Evolutionary conservation across 176 grass and related monocot genomes (phyloP).

Genomic region (Elymus sibiricus): DNA sequence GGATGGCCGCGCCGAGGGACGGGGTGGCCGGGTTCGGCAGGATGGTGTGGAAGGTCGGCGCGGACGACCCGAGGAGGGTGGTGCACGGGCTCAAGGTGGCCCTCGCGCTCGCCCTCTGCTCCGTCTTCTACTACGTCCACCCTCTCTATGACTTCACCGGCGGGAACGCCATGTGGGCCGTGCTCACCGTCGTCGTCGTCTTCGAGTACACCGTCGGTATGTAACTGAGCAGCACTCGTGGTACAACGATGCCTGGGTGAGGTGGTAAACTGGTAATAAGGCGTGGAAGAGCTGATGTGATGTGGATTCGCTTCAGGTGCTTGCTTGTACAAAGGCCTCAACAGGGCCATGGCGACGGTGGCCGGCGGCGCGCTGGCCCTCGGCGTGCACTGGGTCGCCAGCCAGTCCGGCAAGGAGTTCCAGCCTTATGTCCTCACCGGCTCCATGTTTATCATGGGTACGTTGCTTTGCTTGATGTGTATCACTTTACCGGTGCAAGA

Average conservation of each 20-base stretch:
- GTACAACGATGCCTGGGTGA: not conserved
- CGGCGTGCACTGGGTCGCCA: slow-evolving; percentile 54
- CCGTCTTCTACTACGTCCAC: slow-evolving; percentile 58
- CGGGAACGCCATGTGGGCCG: slow-evolving; percentile 55
- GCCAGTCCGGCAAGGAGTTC: slow-evolving; percentile 33
- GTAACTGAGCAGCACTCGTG: not conserved
- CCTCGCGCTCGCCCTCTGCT: slow-evolving; percentile 50
- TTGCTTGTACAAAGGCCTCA: slow-evolving; percentile 69
- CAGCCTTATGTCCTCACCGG: slow-evolving; percentile 49
- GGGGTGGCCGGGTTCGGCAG: slow-evolving; percentile 31
- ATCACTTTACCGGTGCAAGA: no score
- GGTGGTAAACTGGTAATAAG: not conserved
- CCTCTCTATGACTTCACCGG: slow-evolving; percentile 57
- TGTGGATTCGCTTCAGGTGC: slow-evolving; percentile 24
- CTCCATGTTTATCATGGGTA: slow-evolving; percentile 55
- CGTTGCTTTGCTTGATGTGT: not conserved
- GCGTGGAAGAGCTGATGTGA: not conserved
- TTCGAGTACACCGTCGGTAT: slow-evolving; percentile 72
- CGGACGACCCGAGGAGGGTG: slow-evolving; percentile 59
- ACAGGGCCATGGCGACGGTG: slow-evolving; percentile 51
- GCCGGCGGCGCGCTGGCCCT: slow-evolving; percentile 48
- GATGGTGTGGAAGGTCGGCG: slow-evolving; percentile 47
- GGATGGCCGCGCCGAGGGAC: not conserved
- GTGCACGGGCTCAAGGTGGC: slow-evolving; percentile 62
- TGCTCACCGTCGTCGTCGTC: slow-evolving; percentile 63